phyloP scores from a whole-genome alignment of 108 stramenopile species.

The Pseudonitzschia multistriata region DNA sequence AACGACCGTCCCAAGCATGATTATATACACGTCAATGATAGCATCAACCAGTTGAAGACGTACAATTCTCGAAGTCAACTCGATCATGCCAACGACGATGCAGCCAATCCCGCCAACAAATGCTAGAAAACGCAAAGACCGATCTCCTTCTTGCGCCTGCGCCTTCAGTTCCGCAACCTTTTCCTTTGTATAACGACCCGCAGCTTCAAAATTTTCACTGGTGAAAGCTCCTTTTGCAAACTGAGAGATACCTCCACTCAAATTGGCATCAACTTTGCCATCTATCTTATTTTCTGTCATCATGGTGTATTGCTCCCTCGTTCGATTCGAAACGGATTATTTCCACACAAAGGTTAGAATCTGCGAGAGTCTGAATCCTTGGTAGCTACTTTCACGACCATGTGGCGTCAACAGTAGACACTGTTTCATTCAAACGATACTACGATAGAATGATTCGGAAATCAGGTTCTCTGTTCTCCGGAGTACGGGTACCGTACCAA shows the following conservation, averaged over 20 bases:
- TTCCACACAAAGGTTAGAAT: too few species aligned
- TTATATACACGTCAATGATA: conserved; percentile 43
- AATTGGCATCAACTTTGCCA: not conserved
- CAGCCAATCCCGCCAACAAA: conserved; percentile 45
- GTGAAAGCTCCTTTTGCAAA: conserved; percentile 26
- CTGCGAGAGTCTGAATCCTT: too few species aligned
- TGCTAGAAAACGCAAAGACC: conserved; percentile 50
- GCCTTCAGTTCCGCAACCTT: conserved; percentile 28
- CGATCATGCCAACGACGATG: conserved; percentile 8
- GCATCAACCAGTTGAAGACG: conserved; percentile 36
- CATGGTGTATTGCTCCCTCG: not conserved
- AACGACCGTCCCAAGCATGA: conserved; percentile 44
- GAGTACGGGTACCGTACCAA: not conserved
- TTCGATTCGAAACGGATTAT: not conserved
- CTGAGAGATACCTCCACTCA: conserved; percentile 10
- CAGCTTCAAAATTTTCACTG: conserved; percentile 29
- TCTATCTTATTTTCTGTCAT: not conserved
- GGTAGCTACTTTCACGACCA: too few species aligned
- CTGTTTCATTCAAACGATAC: too few species aligned
- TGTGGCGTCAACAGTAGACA: too few species aligned
- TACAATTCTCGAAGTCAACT: conserved; percentile 23
- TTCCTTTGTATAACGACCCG: conserved; percentile 34
- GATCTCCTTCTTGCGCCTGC: conserved; percentile 42
- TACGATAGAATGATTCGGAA: not conserved
- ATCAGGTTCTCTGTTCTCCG: not conserved